These are phyloP conservation scores for Pelargonium fulgidum DNA, from an alignment of 441 rosid species.

Conservation along the genomic window DNA sequence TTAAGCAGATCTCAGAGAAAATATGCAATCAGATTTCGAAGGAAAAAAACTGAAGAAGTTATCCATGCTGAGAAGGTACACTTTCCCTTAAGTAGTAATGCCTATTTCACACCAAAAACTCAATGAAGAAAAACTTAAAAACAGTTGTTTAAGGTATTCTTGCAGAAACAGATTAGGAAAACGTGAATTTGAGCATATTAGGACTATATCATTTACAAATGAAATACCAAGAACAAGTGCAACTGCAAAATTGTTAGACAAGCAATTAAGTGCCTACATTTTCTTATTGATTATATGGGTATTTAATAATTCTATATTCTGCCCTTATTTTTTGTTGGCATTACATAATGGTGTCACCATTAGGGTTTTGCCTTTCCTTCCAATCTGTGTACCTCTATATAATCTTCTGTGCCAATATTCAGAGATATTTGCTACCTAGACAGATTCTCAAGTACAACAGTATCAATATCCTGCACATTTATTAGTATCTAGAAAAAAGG, in stretches of 20 bases:
- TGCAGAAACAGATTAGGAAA: background rate
- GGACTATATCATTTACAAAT: background rate
- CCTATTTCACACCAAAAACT: background rate
- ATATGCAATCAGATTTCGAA: constrained; percentile 69
- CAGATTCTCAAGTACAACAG: too few species aligned
- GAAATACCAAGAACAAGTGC: background rate
- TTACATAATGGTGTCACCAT: too few species aligned
- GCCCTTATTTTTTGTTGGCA: too few species aligned
- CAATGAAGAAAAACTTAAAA: background rate
- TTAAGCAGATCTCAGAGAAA: constrained; percentile 63
- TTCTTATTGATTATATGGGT: background rate
- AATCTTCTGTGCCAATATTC: too few species aligned
- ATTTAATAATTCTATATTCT: too few species aligned
- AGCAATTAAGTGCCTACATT: background rate
- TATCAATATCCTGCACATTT: too few species aligned
- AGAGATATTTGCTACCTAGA: too few species aligned
- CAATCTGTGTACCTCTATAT: too few species aligned
- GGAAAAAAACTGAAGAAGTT: constrained; percentile 68
- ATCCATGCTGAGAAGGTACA: constrained; percentile 72
- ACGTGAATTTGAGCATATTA: background rate
- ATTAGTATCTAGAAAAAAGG: too few species aligned
- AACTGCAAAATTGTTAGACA: background rate
- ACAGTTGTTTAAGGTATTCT: background rate
- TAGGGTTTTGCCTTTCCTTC: too few species aligned
- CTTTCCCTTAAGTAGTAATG: constrained; percentile 13